Evolutionary conservation across 2,329 filamentous ascomycete genomes (phyloP), one percentile per base, ranked within the genome.

Genomic region (Fusarium abutilonis): DNA sequence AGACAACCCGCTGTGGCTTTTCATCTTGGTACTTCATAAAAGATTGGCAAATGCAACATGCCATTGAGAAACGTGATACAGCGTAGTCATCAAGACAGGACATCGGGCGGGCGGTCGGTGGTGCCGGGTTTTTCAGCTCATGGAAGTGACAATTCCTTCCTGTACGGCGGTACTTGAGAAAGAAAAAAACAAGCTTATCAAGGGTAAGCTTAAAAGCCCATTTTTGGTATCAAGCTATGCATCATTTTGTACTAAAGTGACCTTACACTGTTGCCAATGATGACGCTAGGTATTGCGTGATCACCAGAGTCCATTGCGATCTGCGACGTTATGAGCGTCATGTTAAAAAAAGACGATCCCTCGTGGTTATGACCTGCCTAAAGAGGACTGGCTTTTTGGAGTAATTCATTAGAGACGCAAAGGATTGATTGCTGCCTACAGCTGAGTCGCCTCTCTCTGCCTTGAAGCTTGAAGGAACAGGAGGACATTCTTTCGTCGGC

Each of bases 171-270:
- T 17, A 35, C n/a, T 4, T 9, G n/a, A n/a, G n/a, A n/a, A n/a
- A n/a, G 6, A n/a, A 60, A n/a, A 60, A 60, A 54, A 60, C 56
- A 60, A 60, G 55, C 56, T 60, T 60, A 59, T 40, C 23, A n/a
- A 3, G 40, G 38, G 56, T 60, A 60, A 60, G 56, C 56, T 60
- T 60, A n/a, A 60, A 60, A 60, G 42, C 35, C 28, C n/a, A 35
- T 46, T 48, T 15, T 36, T 8, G 29, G 28, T 55, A 41, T 19
- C 28, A 29, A 4, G 15, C 14, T 29, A 6, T 19, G 29, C 49
- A 42, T 19, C 43, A 42, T 28, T 31, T 9, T 7, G 13, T 9
- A 15, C 26, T 21, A 41, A 21, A 47, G 53, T 40, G 3, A 15
- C 32, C 32, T 23, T 15, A 6, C n/a, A 8, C 15, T 26, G n/a